Base-by-base conservation (phyloP, 768 basidiomycete genomes). In the Auriscalpium vulgare region DNA sequence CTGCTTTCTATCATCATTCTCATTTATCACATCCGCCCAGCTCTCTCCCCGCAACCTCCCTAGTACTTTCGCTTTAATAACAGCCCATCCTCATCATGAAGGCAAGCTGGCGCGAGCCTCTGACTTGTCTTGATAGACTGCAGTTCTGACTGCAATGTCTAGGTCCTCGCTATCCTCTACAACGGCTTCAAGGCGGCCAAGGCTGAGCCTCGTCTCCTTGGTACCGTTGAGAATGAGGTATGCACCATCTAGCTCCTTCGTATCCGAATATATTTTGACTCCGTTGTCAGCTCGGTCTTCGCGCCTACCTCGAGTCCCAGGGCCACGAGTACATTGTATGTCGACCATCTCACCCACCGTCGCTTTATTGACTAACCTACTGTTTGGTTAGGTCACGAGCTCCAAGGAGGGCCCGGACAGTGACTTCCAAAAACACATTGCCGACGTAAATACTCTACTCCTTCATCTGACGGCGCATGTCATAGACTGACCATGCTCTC, bases 271-370 rank as follows among this genome's bases (percentile, higher is more conserved):
- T 43, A 2, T 4, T 17, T 17, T 43, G 40, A 43, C 40, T 29
- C 13, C 40, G 17, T 3, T 3, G 1, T 14, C 5, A 89, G 85
- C 82, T 94, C 60, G 90, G 89, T 45, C 73, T 92, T 62, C 74
- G 76, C 51, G 67, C 82, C 3, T 91, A 85, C 83, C 73, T 92
- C 57, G 75, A 79, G 60, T 77, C 79, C 4, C 74, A 80, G 54
- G 91, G 91, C 23, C 89, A 91, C 67, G 86, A 89, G 68, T 77
- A 81, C 60, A 72, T 93, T 56, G 90, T 84, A 68, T 40, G 80
- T 65, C 13, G 21, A 35, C 17, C 16, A 2, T 10, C 48, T 38
- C 40, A 23, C 38, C 29, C 13, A 13, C 43, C 19, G 13, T 37
- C 38, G 38, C 47, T 56, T 4, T 10, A 37, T 13, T 14, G 48